Percentiles rank a stretch among this genome's conserved stretches.
phyloP scores from a whole-genome alignment of 139 green algal genomes.

The Ettlia oleoabundans region DNA sequence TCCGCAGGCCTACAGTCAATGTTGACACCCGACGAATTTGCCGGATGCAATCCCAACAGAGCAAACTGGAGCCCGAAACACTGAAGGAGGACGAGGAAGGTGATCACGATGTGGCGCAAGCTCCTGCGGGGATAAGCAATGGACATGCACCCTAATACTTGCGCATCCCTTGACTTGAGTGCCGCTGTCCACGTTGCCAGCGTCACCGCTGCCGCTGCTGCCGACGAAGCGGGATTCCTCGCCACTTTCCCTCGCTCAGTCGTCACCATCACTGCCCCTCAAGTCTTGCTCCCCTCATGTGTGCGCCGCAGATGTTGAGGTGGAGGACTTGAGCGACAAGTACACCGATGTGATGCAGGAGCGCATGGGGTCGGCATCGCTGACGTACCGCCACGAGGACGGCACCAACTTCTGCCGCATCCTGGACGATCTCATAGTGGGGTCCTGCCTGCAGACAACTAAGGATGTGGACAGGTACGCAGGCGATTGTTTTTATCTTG shows the following conservation, averaged over 20 bases:
- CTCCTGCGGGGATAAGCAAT: too few species aligned
- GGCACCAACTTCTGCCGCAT: conserved; percentile 91
- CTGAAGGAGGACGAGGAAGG: too few species aligned
- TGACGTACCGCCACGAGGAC: conserved; percentile 87
- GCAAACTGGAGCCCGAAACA: too few species aligned
- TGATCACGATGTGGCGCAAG: too few species aligned
- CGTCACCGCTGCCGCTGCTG: too few species aligned
- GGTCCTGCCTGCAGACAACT: conserved; percentile 86
- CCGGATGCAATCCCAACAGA: too few species aligned
- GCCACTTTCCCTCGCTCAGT: background rate
- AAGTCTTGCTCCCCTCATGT: background rate
- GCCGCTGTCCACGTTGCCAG: too few species aligned
- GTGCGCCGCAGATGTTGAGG: conserved; percentile 15
- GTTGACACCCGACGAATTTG: too few species aligned
- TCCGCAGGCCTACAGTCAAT: too few species aligned
- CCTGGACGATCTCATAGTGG: conserved; percentile 91
- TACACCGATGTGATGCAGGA: conserved; percentile 88
- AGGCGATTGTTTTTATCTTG: background rate
- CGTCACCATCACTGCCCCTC: background rate
- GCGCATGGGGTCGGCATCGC: conserved; percentile 79
- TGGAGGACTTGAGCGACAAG: conserved; percentile 69
- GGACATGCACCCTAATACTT: too few species aligned
- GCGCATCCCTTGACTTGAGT: too few species aligned
- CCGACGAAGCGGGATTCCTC: too few species aligned
- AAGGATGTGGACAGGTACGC: conserved; percentile 74